phyloP scores from a whole-genome alignment of 805 yeast species.

The Nakazawaea peltata region DNA sequence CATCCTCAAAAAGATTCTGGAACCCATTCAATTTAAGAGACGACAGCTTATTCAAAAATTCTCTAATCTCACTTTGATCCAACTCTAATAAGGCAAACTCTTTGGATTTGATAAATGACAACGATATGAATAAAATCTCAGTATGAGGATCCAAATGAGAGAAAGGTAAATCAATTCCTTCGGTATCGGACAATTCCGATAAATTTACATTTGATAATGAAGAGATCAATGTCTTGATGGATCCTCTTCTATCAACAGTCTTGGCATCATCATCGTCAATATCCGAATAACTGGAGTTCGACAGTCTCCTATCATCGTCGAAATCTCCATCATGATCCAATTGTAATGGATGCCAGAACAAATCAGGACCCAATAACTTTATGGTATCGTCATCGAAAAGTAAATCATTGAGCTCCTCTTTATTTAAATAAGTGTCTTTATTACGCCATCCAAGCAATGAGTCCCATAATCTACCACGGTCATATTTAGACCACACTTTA shows the following conservation, averaged over 20 bases:
- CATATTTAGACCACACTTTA: slow-evolving; percentile 72
- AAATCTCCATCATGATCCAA: slow-evolving; percentile 12
- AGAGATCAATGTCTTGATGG: slow-evolving; percentile 10
- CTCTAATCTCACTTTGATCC: slow-evolving; percentile 85
- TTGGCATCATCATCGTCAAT: slow-evolving; percentile 6
- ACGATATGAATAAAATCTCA: slow-evolving; percentile 64
- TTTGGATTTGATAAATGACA: slow-evolving; percentile 75
- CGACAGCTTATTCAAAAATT: slow-evolving; percentile 55
- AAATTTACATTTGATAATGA: slow-evolving; percentile 11
- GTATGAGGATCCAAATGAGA: slow-evolving; percentile 66
- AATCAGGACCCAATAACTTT: slow-evolving; percentile 43
- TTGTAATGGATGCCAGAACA: slow-evolving; percentile 47
- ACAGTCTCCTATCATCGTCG: slow-evolving; percentile 14
- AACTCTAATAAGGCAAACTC: slow-evolving; percentile 74
- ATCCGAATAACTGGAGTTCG: slow-evolving; percentile 21
- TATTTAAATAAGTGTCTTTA: slow-evolving; percentile 17
- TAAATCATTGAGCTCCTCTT: slow-evolving; percentile 14
- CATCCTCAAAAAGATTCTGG: slow-evolving; percentile 20
- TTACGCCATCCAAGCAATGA: slow-evolving; percentile 70
- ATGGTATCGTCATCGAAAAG: slow-evolving; percentile 15
- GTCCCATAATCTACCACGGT: slow-evolving; percentile 90
- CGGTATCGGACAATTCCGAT: slow-evolving; percentile 13
- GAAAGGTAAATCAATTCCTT: slow-evolving; percentile 32
- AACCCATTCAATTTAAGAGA: slow-evolving; percentile 31
- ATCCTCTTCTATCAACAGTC: not conserved